These are phyloP conservation scores for Yarrowia sp. DNA, from an alignment of 805 yeast species.

Conservation along the genomic window DNA sequence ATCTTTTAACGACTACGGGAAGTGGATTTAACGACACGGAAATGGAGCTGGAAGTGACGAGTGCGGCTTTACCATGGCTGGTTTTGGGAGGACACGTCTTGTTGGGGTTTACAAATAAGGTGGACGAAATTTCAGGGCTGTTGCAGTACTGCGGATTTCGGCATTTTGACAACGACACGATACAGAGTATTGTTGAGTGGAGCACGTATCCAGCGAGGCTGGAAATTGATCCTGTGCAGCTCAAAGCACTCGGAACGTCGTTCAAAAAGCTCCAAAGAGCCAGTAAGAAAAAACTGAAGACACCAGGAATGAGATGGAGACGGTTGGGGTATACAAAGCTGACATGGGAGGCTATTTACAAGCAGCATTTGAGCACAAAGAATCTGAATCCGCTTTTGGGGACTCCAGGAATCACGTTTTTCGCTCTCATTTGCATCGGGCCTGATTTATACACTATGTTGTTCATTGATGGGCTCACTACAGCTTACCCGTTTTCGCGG, in stretches of 20 bases:
- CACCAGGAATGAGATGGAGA: background rate
- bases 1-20: background rate
- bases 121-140: background rate
- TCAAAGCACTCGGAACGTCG: background rate
- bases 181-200: slow-evolving; percentile 10
- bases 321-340: background rate
- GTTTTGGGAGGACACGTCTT: background rate
- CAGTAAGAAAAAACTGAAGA: background rate
- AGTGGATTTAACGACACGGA: background rate
- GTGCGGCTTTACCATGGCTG: background rate
- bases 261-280: background rate
- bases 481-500: too few species aligned
- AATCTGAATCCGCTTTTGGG: background rate
- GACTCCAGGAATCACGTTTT: background rate
- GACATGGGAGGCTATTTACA: background rate
- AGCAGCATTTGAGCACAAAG: background rate
- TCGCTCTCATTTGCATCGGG: background rate
- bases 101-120: background rate
- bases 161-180: background rate
- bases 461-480: background rate
- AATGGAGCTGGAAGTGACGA: background rate
- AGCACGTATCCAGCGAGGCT: background rate
- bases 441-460: background rate
- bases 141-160: background rate
- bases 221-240: background rate